Evolutionary conservation across 257 asterid genomes (phyloP).

Genomic region (Solanum neorickii): DNA sequence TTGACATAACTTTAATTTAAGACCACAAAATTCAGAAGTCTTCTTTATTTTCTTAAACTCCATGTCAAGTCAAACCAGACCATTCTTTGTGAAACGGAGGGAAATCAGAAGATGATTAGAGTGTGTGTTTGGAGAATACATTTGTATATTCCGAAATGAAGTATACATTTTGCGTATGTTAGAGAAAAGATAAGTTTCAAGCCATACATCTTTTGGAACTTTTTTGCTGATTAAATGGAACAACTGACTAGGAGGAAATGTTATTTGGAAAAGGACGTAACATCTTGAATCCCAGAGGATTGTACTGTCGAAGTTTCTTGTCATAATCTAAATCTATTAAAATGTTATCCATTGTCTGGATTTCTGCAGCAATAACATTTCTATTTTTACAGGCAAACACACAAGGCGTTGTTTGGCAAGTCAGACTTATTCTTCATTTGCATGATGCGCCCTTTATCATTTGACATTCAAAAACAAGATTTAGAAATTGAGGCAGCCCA

Average conservation of each 20-base stretch:
- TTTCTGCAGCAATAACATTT: background rate
- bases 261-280: background rate
- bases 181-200: background rate
- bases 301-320: background rate
- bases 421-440: constrained; percentile 23
- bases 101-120: background rate
- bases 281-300: background rate
- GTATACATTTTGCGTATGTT: background rate
- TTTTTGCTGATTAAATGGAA: background rate
- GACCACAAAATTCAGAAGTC: too few relatives aligned
- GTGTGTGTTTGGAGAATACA: background rate
- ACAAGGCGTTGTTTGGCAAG: constrained; percentile 30
- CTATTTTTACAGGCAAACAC: constrained; percentile 39
- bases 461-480: constrained; percentile 53
- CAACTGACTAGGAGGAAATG: background rate
- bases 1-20: too few relatives aligned
- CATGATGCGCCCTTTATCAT: constrained; percentile 50
- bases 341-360: background rate
- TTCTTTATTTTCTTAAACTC: too few relatives aligned
- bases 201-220: background rate
- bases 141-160: background rate
- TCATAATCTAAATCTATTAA: background rate
- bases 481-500: constrained; percentile 67
- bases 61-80: too few relatives aligned
- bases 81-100: background rate